phyloP scores from a whole-genome alignment of 2,329 filamentous ascomycete species.

The Falciphora oryzae region DNA sequence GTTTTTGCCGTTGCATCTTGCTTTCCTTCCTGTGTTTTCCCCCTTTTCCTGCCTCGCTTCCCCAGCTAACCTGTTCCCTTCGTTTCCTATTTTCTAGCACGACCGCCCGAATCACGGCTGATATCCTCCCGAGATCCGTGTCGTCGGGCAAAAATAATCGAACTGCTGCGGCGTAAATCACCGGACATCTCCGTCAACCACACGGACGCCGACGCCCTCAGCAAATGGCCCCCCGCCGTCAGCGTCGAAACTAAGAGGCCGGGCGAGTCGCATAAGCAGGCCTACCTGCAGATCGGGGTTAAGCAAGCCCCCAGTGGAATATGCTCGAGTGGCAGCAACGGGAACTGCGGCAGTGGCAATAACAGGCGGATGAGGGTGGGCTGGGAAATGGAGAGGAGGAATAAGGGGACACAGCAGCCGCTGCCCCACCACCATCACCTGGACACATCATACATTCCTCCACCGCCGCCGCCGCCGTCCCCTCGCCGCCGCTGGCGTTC shows the following conservation, averaged over 20 bases:
- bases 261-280: neutral
- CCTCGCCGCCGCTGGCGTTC: too few species aligned
- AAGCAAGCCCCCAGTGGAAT: conserved; percentile 8
- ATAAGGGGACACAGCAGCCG: too few species aligned
- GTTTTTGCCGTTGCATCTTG: too few species aligned
- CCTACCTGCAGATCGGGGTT: conserved; percentile 9
- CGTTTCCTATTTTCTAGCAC: conserved; percentile 4
- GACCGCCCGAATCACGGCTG: neutral
- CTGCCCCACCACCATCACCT: too few species aligned
- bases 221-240: conserved; percentile 6
- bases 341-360: conserved; percentile 2
- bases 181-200: conserved; percentile 8
- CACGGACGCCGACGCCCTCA: conserved; percentile 7
- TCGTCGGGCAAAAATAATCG: conserved; percentile 7
- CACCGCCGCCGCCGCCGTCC: too few species aligned
- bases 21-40: too few species aligned
- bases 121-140: conserved; percentile 4
- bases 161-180: conserved; percentile 1
- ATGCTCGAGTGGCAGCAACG: conserved; percentile 6
- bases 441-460: conserved; percentile 1
- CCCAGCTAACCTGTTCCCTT: too few species aligned
- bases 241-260: too few species aligned
- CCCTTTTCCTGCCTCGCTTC: too few species aligned
- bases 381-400: too few species aligned
- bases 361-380: too few species aligned